These are phyloP conservation scores for Hymenoscyphus albidus DNA, from an alignment of 2,329 filamentous ascomycete genomes.

Conservation along the genomic window DNA sequence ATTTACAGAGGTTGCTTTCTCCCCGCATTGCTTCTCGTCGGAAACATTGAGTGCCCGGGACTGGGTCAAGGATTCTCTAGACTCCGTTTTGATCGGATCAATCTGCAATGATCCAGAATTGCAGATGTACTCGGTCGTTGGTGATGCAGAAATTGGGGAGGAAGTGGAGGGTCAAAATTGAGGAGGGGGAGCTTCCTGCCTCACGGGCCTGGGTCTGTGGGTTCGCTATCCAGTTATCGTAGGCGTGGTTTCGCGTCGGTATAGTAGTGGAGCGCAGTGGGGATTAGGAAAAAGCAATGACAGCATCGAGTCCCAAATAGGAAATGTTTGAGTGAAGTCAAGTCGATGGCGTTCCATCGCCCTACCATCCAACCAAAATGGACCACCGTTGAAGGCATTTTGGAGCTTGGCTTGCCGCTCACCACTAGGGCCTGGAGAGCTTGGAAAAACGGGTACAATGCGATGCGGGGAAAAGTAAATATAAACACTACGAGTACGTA, in stretches of 20 bases:
- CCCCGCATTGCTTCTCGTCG: constrained; percentile 36
- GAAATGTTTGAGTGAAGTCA: not conserved
- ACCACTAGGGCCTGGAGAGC: not conserved
- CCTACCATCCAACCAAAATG: too few relatives aligned
- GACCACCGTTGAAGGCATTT: not conserved
- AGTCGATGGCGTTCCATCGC: not conserved
- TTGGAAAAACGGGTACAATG: not conserved
- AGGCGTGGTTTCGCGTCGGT: not conserved
- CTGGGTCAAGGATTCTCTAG: not conserved
- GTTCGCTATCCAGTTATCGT: not conserved
- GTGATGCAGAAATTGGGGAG: not conserved
- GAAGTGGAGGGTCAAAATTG: not conserved
- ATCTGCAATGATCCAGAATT: not conserved
- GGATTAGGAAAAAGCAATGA: not conserved
- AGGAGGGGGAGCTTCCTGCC: too few relatives aligned
- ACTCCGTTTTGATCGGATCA: not conserved
- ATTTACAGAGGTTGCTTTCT: constrained; percentile 39
- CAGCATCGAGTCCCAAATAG: not conserved
- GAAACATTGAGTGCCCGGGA: constrained; percentile 37
- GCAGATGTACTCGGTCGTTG: not conserved
- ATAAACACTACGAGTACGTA: not conserved
- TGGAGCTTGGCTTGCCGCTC: not conserved
- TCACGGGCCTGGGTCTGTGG: not conserved
- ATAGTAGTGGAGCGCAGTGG: not conserved
- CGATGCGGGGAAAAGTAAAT: not conserved